A percentile compares a stretch with the other conserved stretches of the same genome.
Conservation (phyloP, 805 yeast species). For the Lipomyces mesembrius region DNA sequence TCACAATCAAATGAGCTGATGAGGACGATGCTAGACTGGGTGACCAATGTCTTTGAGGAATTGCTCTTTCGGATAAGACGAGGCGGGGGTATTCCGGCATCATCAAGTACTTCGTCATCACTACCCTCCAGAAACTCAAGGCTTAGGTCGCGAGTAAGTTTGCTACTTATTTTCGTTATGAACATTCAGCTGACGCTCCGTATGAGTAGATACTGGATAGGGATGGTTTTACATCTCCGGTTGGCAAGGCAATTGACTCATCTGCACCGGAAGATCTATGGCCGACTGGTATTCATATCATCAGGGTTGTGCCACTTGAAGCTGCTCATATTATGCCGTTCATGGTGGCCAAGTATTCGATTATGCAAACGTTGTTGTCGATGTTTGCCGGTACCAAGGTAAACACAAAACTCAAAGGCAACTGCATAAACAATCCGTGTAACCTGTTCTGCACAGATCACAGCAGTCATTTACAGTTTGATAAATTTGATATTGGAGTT, state of each 20-base stretch:
- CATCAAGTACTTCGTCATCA: background rate
- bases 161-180: background rate
- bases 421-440: background rate
- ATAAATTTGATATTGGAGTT: background rate
- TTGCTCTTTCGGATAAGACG: background rate
- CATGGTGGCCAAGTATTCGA: background rate
- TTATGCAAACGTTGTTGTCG: background rate
- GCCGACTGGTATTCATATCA: background rate
- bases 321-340: background rate
- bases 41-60: background rate
- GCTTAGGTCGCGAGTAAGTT: background rate
- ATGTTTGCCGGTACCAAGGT: constrained; percentile 1
- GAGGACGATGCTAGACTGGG: background rate
- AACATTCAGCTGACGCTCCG: background rate
- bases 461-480: background rate
- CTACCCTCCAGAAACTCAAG: background rate
- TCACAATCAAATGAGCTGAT: background rate
- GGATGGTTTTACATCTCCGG: background rate
- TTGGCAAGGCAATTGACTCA: background rate
- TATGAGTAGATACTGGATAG: background rate
- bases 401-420: background rate
- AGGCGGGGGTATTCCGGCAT: background rate
- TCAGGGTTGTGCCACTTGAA: background rate
- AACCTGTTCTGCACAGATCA: background rate
- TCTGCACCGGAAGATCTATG: background rate